Percentiles rank a stretch among this genome's conserved stretches.
Evolutionary conservation across 106 monocot genomes (phyloP).

Genomic region (Ottelia alismoides): DNA sequence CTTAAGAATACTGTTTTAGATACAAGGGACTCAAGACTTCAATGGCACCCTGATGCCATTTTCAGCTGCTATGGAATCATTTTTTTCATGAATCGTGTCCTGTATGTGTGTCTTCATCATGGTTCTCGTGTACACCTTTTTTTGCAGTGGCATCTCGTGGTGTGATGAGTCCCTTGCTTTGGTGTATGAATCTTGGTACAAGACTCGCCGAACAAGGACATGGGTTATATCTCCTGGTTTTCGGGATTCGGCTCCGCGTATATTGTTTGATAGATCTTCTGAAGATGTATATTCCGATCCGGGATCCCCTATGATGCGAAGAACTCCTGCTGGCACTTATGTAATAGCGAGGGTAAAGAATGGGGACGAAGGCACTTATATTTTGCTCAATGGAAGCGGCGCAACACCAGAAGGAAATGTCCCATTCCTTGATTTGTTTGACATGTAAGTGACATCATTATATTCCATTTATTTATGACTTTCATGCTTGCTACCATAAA

Average conservation of each 20-base stretch:
- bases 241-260: constrained; percentile 56
- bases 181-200: constrained; percentile 98
- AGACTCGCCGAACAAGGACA: constrained; percentile 84
- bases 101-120: too few relatives aligned
- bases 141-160: constrained; percentile 86
- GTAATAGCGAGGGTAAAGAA: constrained; percentile 87
- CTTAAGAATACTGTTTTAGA: too few relatives aligned
- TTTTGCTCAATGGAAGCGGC: constrained; percentile 85
- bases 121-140: too few relatives aligned
- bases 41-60: too few relatives aligned
- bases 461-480: too few relatives aligned
- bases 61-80: too few relatives aligned
- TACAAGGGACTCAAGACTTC: too few relatives aligned
- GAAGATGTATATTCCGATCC: constrained; percentile 99
- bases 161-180: constrained; percentile 92
- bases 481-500: too few relatives aligned
- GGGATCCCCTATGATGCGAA: constrained; percentile 90
- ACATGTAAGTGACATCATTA: constrained; percentile 83
- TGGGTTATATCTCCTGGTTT: constrained; percentile 81
- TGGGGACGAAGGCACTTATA: constrained; percentile 37
- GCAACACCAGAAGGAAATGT: constrained; percentile 95
- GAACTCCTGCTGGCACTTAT: constrained; percentile 81
- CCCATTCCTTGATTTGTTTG: constrained; percentile 97
- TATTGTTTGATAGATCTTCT: constrained; percentile 94
- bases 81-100: too few relatives aligned